These are phyloP conservation scores for Acer campestre DNA, from an alignment of 345 rosid species.

Conservation along the genomic window DNA sequence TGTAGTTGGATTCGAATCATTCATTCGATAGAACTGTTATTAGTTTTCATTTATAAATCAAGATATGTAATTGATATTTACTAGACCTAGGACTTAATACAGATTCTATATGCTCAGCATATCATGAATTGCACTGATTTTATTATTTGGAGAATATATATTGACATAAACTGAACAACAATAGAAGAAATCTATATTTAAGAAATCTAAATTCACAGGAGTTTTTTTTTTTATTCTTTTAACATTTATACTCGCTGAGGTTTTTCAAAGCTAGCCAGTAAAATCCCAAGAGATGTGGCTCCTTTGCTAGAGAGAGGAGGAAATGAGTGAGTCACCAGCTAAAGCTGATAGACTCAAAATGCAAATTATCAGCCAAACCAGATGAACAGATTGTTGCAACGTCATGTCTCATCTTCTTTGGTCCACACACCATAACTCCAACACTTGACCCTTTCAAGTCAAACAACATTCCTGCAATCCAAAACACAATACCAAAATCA, in stretches of 20 bases:
- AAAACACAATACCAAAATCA: background rate
- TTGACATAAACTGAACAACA: background rate
- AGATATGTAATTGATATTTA: background rate
- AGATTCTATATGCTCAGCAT: background rate
- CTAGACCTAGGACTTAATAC: background rate
- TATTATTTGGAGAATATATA: no score
- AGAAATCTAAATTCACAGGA: background rate
- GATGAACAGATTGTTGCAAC: slow-evolving; percentile 65
- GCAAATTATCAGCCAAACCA: slow-evolving; percentile 51
- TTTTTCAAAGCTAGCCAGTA: background rate
- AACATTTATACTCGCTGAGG: background rate
- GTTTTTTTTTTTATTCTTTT: background rate
- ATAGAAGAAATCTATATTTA: background rate
- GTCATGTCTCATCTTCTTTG: slow-evolving; percentile 67
- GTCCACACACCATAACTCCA: slow-evolving; percentile 80
- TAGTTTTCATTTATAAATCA: no score
- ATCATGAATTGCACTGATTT: no score
- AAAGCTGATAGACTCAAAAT: slow-evolving; percentile 77
- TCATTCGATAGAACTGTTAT: background rate
- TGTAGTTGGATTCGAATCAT: background rate
- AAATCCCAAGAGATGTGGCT: background rate
- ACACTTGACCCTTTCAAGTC: slow-evolving; percentile 52
- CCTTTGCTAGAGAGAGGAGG: background rate
- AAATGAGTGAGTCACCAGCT: slow-evolving; percentile 52
- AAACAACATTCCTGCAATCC: slow-evolving; percentile 46